Evolutionary conservation across 2,329 filamentous ascomycete genomes (phyloP), one percentile per base, ranked within the genome.

Genomic region (Neocatenulostroma microsporum): DNA sequence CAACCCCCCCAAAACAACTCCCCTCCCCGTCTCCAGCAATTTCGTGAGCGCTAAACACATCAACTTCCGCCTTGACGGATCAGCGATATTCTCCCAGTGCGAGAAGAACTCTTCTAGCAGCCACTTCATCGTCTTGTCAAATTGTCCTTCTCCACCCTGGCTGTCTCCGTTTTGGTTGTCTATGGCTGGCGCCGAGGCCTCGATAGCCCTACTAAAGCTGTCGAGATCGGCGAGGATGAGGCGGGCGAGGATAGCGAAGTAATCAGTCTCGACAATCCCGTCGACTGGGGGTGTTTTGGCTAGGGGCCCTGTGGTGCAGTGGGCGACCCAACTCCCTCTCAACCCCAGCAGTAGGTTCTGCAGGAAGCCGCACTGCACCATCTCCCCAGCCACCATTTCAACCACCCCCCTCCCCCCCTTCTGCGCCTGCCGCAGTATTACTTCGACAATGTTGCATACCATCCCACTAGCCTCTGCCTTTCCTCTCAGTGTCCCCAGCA

Each of bases 221-320:
- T 62, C 62, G 1, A 88, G 84, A 24, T 82, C 82, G 1, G 80
- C 78, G 2, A 94, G 64, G 0, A 80, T 76, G 12, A 96, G 72
- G 1, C 88, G 81, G 2, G 85, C 80, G 2, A 98, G 70, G 2
- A 96, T n/a, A 4, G 78, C 75, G 54, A 94, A 82, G 58, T 94
- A 94, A 55, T 94, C 84, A 0, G 83, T 83, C 54, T 94, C 79
- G 1, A 84, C 80, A 9, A 87, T 72, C 10, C 79, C 77, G 49
- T 82, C 81, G 21, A 95, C 74, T 20, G 76, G 74, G 26, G 79
- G 74, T 14, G 76, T 69, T 47, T 74, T 82, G 18, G 74, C 73
- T 52, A 84, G 83, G 0, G 89, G 88, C 0, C 91, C 89, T 0
- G 83, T 84, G 0, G 83, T 85, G 57, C 93, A 80, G 50, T 84